Evolutionary conservation across 176 grass and related monocot genomes (phyloP).

Genomic region (Eleusine indica): DNA sequence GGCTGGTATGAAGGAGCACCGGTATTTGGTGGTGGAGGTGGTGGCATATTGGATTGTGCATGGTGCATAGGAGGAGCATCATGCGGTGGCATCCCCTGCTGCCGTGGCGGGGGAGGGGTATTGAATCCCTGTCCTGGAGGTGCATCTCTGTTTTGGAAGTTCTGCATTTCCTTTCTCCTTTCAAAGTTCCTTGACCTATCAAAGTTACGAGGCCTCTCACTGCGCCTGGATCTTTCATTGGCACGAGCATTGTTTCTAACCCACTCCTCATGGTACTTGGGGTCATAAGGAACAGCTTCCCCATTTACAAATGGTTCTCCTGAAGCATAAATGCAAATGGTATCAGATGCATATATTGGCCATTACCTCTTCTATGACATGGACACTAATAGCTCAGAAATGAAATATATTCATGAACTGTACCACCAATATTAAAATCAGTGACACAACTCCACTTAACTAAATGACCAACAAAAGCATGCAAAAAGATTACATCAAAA

Average conservation of each 20-base stretch:
- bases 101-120: not conserved
- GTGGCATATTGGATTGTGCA: conserved; percentile 32
- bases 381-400: not conserved
- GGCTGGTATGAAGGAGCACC: conserved; percentile 40
- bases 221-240: conserved; percentile 51
- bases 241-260: conserved; percentile 67
- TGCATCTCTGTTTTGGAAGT: conserved; percentile 59
- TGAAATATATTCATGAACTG: not conserved
- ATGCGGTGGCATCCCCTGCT: conserved; percentile 25
- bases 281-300: conserved; percentile 83
- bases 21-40: conserved; percentile 25
- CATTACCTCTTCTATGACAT: not conserved
- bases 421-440: not conserved
- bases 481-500: not conserved
- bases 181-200: conserved; percentile 76
- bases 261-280: conserved; percentile 92
- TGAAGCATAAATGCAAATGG: conserved; percentile 35
- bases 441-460: not conserved
- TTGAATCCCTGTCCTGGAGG: conserved; percentile 44
- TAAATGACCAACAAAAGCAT: not conserved
- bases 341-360: not conserved
- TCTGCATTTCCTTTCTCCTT: conserved; percentile 72
- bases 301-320: conserved; percentile 94
- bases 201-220: conserved; percentile 72
- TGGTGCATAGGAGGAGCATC: conserved; percentile 41